Percentiles rank a stretch among this genome's conserved stretches.
phyloP scores from a whole-genome alignment of 2,329 filamentous ascomycete species.

The Verticillium nubilum region DNA sequence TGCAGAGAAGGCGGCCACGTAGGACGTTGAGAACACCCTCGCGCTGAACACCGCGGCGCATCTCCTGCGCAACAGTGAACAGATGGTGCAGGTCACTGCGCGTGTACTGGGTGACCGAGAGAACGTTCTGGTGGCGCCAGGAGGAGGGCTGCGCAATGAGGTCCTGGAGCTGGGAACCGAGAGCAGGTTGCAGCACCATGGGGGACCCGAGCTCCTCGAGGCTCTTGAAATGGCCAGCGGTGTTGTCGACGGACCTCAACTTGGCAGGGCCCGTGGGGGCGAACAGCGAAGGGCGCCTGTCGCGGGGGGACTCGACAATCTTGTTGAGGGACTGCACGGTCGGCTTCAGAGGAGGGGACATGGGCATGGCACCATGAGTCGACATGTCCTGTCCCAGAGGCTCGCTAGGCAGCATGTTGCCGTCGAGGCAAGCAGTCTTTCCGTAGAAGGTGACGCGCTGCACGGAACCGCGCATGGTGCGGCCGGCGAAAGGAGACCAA shows the following conservation, averaged over 20 bases:
- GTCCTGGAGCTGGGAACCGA: constrained; percentile 60
- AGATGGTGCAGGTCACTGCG: constrained; percentile 85
- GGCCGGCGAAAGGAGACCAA: constrained; percentile 71
- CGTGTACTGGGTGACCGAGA: constrained; percentile 87
- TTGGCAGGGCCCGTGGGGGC: constrained; percentile 22
- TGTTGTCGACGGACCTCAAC: constrained; percentile 21
- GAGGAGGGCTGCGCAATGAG: constrained; percentile 70
- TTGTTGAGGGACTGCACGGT: constrained; percentile 31
- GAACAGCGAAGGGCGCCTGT: constrained; percentile 24
- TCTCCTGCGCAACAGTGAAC: constrained; percentile 96
- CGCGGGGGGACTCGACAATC: constrained; percentile 28
- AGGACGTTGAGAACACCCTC: constrained; percentile 85
- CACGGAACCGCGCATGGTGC: constrained; percentile 62
- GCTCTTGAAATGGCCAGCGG: constrained; percentile 3
- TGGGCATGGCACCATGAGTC: constrained; percentile 50
- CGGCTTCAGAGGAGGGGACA: constrained; percentile 55
- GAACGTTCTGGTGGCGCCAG: constrained; percentile 85
- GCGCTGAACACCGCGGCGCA: constrained; percentile 90
- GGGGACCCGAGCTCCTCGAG: constrained; percentile 41
- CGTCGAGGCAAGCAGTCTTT: constrained; percentile 70
- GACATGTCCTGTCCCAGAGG: constrained; percentile 72
- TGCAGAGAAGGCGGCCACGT: constrained; percentile 79
- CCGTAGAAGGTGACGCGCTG: constrained; percentile 72
- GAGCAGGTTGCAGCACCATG: constrained; percentile 42
- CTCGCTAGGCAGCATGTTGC: constrained; percentile 50